Base-by-base conservation (phyloP, 768 basidiomycete species). In the Lactifluus hygrophoroides region DNA sequence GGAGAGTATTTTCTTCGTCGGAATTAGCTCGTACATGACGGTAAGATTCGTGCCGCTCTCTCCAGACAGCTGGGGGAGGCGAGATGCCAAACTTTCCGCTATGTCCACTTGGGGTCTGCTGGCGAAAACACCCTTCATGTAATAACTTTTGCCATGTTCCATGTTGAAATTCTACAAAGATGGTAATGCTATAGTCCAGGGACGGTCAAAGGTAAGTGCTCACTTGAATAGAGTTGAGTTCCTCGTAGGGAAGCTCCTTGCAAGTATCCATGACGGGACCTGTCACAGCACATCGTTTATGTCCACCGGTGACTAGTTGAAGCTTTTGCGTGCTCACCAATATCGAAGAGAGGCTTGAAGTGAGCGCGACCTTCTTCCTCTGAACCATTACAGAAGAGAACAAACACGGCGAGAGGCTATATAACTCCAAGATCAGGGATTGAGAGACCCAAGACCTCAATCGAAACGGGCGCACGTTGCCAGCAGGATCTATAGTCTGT, bases 311-410 rank as follows among this genome's bases (percentile, higher is more conserved):
- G 5, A 32, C 32, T 57, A 14, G 47, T n/a, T 28, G 25, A 48
- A 25, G 9, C 37, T 3, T 10, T 46, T 14, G n/a, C n/a, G 46
- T 27, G 46, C 60, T 52, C 42, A 66, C 66, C 59, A 17, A 69
- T 23, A 38, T 66, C 68, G 49, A 65, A 65, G 51, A 69, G 61
- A 10, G 57, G 38, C 56, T 67, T 68, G 46, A 64, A 69, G 30
- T 54, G 58, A 16, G 53, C 44, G 9, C 61, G 55, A 17, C 68
- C 68, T 50, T 69, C 68, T 21, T 55, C 60, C 52, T 64, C 67
- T 6, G 67, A 61, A 21, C 68, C 68, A 52, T 69, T 68, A 43
- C 43, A 67, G 53, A 67, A 67, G 16, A 65, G 49, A 23, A 60
- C 1, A 45, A 64, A 35, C 19, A 62, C 11, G 2, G 59, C 45